Conservation (phyloP, 345 rosid species). For the Aegle marmelos region DNA sequence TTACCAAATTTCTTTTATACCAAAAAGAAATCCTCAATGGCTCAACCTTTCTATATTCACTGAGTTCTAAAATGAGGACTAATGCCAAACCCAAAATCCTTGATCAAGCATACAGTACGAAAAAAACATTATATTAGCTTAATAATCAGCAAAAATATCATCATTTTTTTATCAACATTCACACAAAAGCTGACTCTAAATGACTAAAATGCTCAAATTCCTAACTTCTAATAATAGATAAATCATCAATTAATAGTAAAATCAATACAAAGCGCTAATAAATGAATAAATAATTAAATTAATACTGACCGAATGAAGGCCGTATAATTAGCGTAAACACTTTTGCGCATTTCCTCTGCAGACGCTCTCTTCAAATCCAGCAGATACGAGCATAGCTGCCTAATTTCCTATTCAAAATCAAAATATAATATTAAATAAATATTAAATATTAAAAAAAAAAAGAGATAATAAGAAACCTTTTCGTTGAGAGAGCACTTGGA, state of each 20-base stretch:
- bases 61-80: no score
- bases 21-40: neutral
- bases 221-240: neutral
- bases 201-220: neutral
- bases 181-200: neutral
- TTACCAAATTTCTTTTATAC: neutral
- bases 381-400: conserved; percentile 71
- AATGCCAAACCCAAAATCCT: neutral
- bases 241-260: neutral
- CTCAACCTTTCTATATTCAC: neutral
- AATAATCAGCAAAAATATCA: neutral
- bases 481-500: conserved; percentile 96
- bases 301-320: conserved; percentile 83
- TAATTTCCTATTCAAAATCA: conserved; percentile 62
- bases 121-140: neutral
- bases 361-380: conserved; percentile 96
- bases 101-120: neutral
- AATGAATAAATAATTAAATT: neutral
- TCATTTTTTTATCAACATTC: neutral
- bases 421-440: neutral
- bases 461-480: conserved; percentile 44
- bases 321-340: conserved; percentile 95
- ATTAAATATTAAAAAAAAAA: neutral
- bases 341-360: conserved; percentile 97
- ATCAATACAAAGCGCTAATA: neutral